Base-by-base conservation (phyloP, 257 asterid species). In the Solanum gandarillasii region DNA sequence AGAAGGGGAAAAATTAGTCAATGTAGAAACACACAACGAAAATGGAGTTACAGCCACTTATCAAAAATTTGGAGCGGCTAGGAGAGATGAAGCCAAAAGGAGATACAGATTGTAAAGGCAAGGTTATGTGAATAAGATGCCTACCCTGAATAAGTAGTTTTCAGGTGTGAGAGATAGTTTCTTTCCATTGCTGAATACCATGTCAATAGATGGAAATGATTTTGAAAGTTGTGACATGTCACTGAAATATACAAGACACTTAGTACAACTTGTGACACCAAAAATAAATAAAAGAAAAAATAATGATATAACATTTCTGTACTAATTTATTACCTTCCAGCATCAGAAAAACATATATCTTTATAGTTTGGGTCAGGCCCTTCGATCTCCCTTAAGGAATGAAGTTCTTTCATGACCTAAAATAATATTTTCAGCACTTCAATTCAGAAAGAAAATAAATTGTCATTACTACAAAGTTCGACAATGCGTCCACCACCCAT, bases 321-420 rank as follows among this genome's bases (percentile, higher is more conserved):
- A 71, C 70, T 43, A 36, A 79, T 79, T 36, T 31, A 91, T 83
- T 93, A 97, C 99, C 98, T 97, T 91, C 97, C 98, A 90, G 98
- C 98, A 89, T 98, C 98, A 86, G 99, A 94, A 91, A 97, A 97
- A 90, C 99, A 97, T 83, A 96, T 91, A 89, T 96, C 98, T 85
- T 93, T 93, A 92, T 92, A 95, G 92, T 91, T 95, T 79, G 98
- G 96, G 89, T 97, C 98, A 68, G 99, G 99, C 86, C 99, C 99
- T 76, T 88, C 95, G 87, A 95, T 92, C 91, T 89, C 94, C 90
- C 94, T 96, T 60, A 96, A 93, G 87, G 98, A 91, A 84, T 88
- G 87, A 83, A 93, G 87, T 87, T 94, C 98, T 90, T 91, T 90
- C 89, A 93, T 91, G 85, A 97, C 91, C 99, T 96, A 92, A 91